Percentiles rank a stretch among this genome's conserved stretches.
phyloP scores from a whole-genome alignment of 2,329 filamentous ascomycete genomes.

The Elsinoe perseae region DNA sequence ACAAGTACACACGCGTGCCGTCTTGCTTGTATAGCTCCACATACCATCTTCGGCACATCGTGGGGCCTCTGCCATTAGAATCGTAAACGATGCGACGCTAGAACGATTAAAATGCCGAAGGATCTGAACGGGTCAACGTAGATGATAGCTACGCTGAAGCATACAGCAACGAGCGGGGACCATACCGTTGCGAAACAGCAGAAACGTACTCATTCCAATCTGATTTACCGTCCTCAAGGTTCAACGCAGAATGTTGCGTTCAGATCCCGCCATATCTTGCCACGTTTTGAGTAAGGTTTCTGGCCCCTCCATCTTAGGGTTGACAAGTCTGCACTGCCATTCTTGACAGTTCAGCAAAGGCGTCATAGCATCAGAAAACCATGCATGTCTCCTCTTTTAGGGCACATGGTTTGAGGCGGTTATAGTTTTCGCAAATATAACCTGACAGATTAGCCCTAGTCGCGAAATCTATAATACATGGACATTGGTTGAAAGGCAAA shows the following conservation, averaged over 20 bases:
- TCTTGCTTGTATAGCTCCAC: background rate
- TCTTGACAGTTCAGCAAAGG: background rate
- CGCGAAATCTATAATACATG: background rate
- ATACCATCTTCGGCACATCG: background rate
- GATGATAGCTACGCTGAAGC: background rate
- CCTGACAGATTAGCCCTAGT: background rate
- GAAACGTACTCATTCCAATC: background rate
- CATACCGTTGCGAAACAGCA: conserved; percentile 4
- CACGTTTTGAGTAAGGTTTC: background rate
- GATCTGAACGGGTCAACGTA: background rate
- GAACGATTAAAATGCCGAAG: conserved; percentile 12
- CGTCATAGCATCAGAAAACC: background rate
- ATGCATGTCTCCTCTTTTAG: background rate
- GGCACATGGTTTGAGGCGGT: background rate
- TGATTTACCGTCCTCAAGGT: background rate
- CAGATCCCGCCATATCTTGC: background rate
- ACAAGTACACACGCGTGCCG: background rate
- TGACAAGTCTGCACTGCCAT: conserved; percentile 1
- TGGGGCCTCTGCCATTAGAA: background rate
- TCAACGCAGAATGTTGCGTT: conserved; percentile 1
- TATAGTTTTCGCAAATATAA: background rate
- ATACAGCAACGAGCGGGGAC: background rate
- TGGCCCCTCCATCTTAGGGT: background rate
- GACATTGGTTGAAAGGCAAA: background rate
- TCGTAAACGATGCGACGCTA: background rate